phyloP scores from a whole-genome alignment of 345 rosid genomes.

The Salix exigua region DNA sequence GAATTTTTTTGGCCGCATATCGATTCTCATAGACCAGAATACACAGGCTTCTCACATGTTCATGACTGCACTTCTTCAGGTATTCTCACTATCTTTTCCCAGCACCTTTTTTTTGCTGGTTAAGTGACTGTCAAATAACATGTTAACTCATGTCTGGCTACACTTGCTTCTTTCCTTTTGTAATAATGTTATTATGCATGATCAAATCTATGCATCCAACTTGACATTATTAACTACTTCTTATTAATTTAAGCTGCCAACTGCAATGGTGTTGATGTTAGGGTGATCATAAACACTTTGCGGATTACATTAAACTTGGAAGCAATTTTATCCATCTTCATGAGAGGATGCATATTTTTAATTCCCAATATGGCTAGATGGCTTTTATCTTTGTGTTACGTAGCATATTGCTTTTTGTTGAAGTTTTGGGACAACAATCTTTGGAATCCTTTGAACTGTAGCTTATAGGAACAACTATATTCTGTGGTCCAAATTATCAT shows the following conservation, averaged over 20 bases:
- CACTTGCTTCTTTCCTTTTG: not conserved
- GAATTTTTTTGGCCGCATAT: conserved; percentile 69
- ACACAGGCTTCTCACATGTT: conserved; percentile 89
- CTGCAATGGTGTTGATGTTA: not conserved
- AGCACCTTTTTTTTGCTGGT: not conserved
- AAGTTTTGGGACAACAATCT: not conserved
- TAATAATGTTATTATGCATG: not conserved
- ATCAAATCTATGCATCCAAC: not conserved
- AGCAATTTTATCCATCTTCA: not conserved
- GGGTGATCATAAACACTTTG: not conserved
- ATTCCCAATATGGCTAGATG: not conserved
- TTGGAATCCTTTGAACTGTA: not conserved
- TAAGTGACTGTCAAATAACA: not conserved
- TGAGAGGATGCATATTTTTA: not conserved
- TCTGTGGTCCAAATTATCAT: not conserved
- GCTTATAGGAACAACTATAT: not conserved
- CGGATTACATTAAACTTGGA: not conserved
- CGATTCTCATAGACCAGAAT: conserved; percentile 80
- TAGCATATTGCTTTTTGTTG: not conserved
- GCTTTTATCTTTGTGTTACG: not conserved
- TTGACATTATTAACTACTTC: not conserved
- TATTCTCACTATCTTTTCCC: conserved; percentile 14
- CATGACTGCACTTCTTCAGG: conserved; percentile 95
- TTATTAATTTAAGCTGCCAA: not conserved
- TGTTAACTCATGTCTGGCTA: not conserved